These are phyloP conservation scores for Acacia crassicarpa DNA, from an alignment of 306 rosid genomes.

Conservation along the genomic window DNA sequence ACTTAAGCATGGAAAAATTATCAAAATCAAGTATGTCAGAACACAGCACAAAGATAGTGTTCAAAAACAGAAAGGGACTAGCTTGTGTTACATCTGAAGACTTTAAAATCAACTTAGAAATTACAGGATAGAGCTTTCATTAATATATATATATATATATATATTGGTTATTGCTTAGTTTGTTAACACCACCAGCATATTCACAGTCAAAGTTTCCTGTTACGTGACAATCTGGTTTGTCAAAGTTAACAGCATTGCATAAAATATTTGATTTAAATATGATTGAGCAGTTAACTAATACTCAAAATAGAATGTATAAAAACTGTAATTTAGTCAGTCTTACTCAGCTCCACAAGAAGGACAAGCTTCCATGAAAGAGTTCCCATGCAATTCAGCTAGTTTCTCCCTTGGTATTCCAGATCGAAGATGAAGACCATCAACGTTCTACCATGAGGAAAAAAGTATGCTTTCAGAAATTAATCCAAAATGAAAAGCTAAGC, in stretches of 20 bases:
- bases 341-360: conserved; percentile 93
- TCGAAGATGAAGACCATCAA: conserved; percentile 98
- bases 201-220: neutral
- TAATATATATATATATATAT: too few relatives aligned
- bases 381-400: conserved; percentile 91
- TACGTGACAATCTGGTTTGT: neutral
- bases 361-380: conserved; percentile 96
- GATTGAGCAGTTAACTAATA: neutral
- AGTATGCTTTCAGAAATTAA: neutral
- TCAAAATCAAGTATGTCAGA: neutral
- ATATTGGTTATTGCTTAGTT: neutral
- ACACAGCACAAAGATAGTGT: neutral
- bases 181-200: neutral
- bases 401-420: conserved; percentile 97
- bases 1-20: neutral
- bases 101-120: neutral
- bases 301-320: neutral
- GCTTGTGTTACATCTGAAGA: neutral
- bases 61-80: neutral
- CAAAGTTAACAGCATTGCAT: neutral
- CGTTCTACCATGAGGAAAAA: conserved; percentile 66
- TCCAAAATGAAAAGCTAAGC: neutral
- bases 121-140: neutral
- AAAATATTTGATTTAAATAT: neutral
- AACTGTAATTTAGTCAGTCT: conserved; percentile 32